These are phyloP conservation scores for Eustoma russellianum DNA, from an alignment of 257 asterid genomes.

Conservation along the genomic window DNA sequence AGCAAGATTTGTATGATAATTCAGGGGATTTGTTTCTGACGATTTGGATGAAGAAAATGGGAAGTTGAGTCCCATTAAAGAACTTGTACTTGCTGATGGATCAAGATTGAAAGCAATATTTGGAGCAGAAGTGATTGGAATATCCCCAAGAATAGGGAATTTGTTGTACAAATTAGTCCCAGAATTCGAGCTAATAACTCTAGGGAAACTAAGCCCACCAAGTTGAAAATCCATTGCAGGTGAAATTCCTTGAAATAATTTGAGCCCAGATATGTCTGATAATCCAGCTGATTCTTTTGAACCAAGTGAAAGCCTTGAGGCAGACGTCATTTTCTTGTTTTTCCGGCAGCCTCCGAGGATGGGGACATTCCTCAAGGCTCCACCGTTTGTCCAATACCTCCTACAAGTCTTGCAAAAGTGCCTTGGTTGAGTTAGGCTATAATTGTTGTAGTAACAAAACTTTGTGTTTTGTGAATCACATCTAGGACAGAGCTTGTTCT, in stretches of 20 bases:
- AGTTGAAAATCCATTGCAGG: conserved; percentile 88
- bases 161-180: conserved; percentile 22
- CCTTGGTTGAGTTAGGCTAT: conserved; percentile 83
- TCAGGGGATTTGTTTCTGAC: conserved; percentile 33
- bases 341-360: conserved; percentile 92
- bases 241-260: conserved; percentile 55
- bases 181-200: conserved; percentile 21
- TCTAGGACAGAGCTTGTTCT: conserved; percentile 59
- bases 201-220: conserved; percentile 29
- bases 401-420: conserved; percentile 95
- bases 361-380: conserved; percentile 82
- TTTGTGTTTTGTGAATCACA: conserved; percentile 90
- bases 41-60: conserved; percentile 22
- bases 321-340: conserved; percentile 57
- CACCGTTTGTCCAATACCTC: conserved; percentile 91
- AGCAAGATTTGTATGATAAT: conserved; percentile 31
- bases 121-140: conserved; percentile 18
- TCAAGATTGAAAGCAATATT: conserved; percentile 33
- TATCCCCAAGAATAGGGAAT: conserved; percentile 28
- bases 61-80: conserved; percentile 32
- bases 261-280: conserved; percentile 47
- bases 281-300: conserved; percentile 25
- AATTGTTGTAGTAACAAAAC: conserved; percentile 91
- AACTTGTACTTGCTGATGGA: conserved; percentile 21
- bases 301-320: conserved; percentile 30